These are phyloP conservation scores for Penicillium paxilli DNA, from an alignment of 495 filamentous ascomycete genomes.

Conservation along the genomic window DNA sequence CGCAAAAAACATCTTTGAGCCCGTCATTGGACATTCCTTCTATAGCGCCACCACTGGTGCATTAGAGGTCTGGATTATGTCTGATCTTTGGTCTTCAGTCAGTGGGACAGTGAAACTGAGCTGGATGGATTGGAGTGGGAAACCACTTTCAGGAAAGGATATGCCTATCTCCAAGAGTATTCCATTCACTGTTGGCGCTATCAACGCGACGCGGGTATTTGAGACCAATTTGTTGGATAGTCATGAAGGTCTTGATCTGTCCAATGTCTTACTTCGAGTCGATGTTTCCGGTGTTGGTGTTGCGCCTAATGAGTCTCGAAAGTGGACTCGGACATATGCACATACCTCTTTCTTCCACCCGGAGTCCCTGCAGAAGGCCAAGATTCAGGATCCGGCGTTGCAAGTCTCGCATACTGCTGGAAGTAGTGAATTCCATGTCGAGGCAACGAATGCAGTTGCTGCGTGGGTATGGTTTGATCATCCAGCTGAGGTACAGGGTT, in stretches of 20 bases:
- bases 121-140: constrained; percentile 43
- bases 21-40: constrained; percentile 61
- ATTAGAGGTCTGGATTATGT: constrained; percentile 59
- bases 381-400: constrained; percentile 56
- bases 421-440: constrained; percentile 51
- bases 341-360: constrained; percentile 60
- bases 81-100: constrained; percentile 40
- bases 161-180: constrained; percentile 27
- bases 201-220: constrained; percentile 63
- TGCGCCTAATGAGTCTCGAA: constrained; percentile 49
- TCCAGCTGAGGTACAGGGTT: constrained; percentile 53
- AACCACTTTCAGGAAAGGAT: constrained; percentile 22
- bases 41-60: constrained; percentile 55
- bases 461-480: constrained; percentile 70
- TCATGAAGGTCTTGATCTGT: constrained; percentile 30
- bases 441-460: constrained; percentile 56
- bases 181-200: constrained; percentile 54
- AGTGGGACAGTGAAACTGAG: constrained; percentile 34
- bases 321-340: constrained; percentile 41
- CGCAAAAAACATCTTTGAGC: constrained; percentile 59
- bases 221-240: constrained; percentile 37
- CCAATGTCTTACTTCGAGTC: constrained; percentile 54
- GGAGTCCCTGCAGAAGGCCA: constrained; percentile 48
- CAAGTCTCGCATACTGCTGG: constrained; percentile 39
- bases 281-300: constrained; percentile 52